A percentile compares a stretch with the other conserved stretches of the same genome.
Evolutionary conservation across 2,329 filamentous ascomycete species (phyloP).

Genomic region (Colletotrichum filicis): DNA sequence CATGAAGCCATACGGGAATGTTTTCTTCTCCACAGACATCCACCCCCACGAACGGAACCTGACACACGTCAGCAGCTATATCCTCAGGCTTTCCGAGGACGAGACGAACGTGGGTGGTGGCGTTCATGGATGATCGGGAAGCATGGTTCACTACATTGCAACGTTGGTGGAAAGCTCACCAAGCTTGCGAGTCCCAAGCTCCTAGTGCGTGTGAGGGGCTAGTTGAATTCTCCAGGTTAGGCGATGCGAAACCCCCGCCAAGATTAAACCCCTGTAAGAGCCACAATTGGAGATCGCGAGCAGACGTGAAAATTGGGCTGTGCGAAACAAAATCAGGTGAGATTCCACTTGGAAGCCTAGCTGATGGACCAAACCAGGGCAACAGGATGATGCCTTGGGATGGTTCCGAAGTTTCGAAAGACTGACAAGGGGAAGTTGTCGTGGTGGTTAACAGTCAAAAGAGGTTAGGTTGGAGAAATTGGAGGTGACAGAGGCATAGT

Average conservation of each 20-base stretch:
- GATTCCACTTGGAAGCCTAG: neutral
- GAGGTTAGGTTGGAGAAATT: neutral
- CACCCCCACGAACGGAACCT: conserved; percentile 19
- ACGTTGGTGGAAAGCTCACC: neutral
- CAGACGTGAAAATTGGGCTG: conserved; percentile 1
- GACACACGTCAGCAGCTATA: conserved; percentile 25
- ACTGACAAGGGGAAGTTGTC: neutral
- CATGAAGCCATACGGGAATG: conserved; percentile 15
- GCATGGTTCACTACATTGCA: neutral
- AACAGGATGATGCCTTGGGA: neutral
- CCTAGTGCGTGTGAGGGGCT: conserved; percentile 20
- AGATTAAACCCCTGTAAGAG: conserved; percentile 31
- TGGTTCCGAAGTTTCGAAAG: conserved; percentile 26
- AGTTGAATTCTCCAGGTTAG: neutral
- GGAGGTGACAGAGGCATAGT: conserved; percentile 7
- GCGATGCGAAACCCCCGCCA: conserved; percentile 28
- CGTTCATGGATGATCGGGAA: neutral
- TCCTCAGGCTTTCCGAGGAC: conserved; percentile 2
- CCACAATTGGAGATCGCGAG: neutral
- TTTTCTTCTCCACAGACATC: conserved; percentile 10
- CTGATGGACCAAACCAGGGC: neutral
- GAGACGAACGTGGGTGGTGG: conserved; percentile 13
- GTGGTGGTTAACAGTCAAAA: neutral
- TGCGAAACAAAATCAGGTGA: conserved; percentile 22
- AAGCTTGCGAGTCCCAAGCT: neutral